Percentiles rank a stretch among this genome's conserved stretches.
phyloP scores from a whole-genome alignment of 192 early-diverging fungal species.

The Backusella sp. region DNA sequence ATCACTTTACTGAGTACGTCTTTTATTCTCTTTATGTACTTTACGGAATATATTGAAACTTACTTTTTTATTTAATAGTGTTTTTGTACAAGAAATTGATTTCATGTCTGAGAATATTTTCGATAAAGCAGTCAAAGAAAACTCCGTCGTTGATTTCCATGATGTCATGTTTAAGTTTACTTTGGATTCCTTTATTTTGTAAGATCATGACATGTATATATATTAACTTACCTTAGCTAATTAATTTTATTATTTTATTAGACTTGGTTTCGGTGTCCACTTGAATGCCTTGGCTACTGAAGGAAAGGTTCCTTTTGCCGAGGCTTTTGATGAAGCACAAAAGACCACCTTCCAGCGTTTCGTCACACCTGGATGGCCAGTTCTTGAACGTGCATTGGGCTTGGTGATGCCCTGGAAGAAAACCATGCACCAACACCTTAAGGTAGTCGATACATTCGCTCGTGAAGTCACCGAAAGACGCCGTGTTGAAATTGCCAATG shows the following conservation, averaged over 20 bases:
- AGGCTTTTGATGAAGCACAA: conserved; percentile 50
- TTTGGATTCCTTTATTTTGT: conserved; percentile 50
- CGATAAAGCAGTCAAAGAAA: conserved; percentile 31
- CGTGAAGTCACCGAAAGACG: conserved; percentile 23
- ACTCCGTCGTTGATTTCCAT: conserved; percentile 41
- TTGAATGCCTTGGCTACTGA: conserved; percentile 39
- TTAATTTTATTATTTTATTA: background rate
- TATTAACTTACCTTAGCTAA: background rate
- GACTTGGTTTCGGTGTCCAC: conserved; percentile 45
- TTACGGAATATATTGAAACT: background rate
- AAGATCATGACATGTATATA: background rate
- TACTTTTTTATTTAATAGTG: conserved; percentile 20
- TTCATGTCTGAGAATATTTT: conserved; percentile 29
- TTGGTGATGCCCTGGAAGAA: conserved; percentile 15
- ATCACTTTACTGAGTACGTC: conserved; percentile 38
- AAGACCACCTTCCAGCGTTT: conserved; percentile 24
- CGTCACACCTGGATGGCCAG: conserved; percentile 21
- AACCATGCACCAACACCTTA: conserved; percentile 24
- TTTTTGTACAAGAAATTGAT: conserved; percentile 35
- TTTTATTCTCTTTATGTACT: background rate
- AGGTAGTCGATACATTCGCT: conserved; percentile 29
- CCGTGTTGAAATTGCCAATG: conserved; percentile 22
- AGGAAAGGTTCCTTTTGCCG: conserved; percentile 46
- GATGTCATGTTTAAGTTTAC: conserved; percentile 50
- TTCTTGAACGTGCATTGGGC: background rate